Evolutionary conservation across 768 basidiomycete genomes (phyloP).

Genomic region (Mycena leptocephala): DNA sequence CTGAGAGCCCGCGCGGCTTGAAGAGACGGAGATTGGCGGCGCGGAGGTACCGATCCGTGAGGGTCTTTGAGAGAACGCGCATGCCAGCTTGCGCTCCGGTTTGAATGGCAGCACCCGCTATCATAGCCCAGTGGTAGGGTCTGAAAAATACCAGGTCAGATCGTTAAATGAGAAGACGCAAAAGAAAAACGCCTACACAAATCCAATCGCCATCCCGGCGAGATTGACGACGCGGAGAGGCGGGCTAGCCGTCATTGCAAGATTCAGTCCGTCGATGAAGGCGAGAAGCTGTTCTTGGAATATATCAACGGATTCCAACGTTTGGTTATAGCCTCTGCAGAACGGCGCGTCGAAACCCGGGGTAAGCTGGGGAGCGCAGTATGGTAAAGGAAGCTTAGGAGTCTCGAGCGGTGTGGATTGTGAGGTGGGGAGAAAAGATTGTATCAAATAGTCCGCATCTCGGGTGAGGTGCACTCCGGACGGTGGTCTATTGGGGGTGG

Average conservation of each 20-base stretch:
- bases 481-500: neutral
- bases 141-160: neutral
- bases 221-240: slow-evolving; percentile 42
- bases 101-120: slow-evolving; percentile 37
- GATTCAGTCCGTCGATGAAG: slow-evolving; percentile 43
- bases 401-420: neutral
- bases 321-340: slow-evolving; percentile 37
- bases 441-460: slow-evolving; percentile 32
- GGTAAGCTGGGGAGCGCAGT: slow-evolving; percentile 42
- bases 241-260: slow-evolving; percentile 45
- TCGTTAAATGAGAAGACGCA: no score
- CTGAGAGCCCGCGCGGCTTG: slow-evolving; percentile 42
- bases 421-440: slow-evolving; percentile 22
- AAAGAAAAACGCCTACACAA: slow-evolving; percentile 33
- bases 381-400: slow-evolving; percentile 29
- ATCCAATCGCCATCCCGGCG: slow-evolving; percentile 40
- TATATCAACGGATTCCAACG: slow-evolving; percentile 34
- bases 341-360: slow-evolving; percentile 39
- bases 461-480: slow-evolving; percentile 28
- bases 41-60: slow-evolving; percentile 44
- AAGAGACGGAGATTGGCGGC: slow-evolving; percentile 42
- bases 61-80: slow-evolving; percentile 42
- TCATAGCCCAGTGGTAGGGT: slow-evolving; percentile 44
- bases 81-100: slow-evolving; percentile 35
- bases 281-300: slow-evolving; percentile 37